Base-by-base conservation (phyloP, 768 basidiomycete species). In the Mycena venus region DNA sequence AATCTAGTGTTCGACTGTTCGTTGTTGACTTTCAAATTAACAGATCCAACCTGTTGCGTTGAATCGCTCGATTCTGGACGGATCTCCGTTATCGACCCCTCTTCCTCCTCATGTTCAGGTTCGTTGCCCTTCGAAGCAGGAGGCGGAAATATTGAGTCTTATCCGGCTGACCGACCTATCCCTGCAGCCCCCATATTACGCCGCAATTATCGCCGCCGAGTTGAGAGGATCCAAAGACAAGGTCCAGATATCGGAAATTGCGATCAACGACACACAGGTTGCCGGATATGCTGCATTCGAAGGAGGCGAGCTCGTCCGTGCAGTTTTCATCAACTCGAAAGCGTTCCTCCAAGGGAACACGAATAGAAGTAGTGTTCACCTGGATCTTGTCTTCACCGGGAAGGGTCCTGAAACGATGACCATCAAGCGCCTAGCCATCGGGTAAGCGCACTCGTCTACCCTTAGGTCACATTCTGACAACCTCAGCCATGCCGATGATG, bases 261-360 rank as follows among this genome's bases (percentile, higher is more conserved):
- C 69, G 11, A 81, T 91, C n/a, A 76, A 86, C 75, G 80, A 90
- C 74, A 60, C 86, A 2, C 83, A 85, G 36, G 79, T 93, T 40
- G 83, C 91, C 15, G 93, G 91, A 44, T 94, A 94, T 77, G 92
- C 89, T 5, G 86, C 91, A 68, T 93, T 88, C 79, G 90, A 91
- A 77, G 78, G 81, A 19, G 82, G 78, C 3, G 59, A 12, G 0
- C 82, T 93, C 47, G 82, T 73, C 7, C 88, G 89, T 25, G 89
- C 89, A 2, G 79, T 92, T 1, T 87, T 94, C 75, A 88, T 93
- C 79, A 92, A 93, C 78, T 88, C 86, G 2, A 78, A 88, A 44
- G 90, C 91, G 11, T 93, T 86, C 77, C 81, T 89, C 27, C 78
- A 78, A 17, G 82, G 77, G 0, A 79, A 76, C 47, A 82, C 82